Evolutionary conservation across 1,284 basidiomycete species (phyloP), one percentile per base, ranked within the genome.

Genomic region (Moniliella sp.): DNA sequence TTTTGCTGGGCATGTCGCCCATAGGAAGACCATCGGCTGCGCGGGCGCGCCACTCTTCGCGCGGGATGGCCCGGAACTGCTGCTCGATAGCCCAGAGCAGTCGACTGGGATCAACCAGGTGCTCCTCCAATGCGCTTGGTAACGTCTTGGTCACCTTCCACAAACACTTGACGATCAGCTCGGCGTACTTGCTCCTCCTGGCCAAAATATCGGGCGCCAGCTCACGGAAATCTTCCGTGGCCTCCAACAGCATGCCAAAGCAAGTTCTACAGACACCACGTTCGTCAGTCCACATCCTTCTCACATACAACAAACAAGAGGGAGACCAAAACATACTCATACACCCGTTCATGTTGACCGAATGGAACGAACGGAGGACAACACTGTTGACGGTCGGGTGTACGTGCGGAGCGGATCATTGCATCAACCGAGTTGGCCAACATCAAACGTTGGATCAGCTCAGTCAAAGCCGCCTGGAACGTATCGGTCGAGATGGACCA

Each of bases 81-180:
- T 81, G 74, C 59, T 99, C 91, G 37, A 97, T 76, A 5, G 86
- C 78, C n/a, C 76, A 76, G 54, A 97, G 77, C 13, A 99, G 65
- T 44, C 82, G 78, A 11, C 81, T 75, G 12, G 84, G 76, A 56
- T 82, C 76, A 27, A 99, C 67, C 16, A 73, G 68, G 4, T 72
- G 67, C 34, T 82, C 78, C 42, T 72, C 71, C 28, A 99, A 67
- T 57, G 88, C 82, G 46, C 83, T 77, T 10, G 84, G 83, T 28
- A 94, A 79, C 44, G 81, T 83, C 45, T 88, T 73, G 5, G 84
- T 84, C 33, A 94, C 67, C 64, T 97, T 97, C 91, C 91, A 97
- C 18, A 97, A 73, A 62, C 91, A 99, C 67, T 97, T 97, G 49
- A 97, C 67, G 17, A 97, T 79, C 18, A 99, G 69, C 61, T 97